Percentiles rank a stretch among this genome's conserved stretches.
These are phyloP conservation scores for Mycena floridula DNA, from an alignment of 768 basidiomycete genomes.

Conservation along the genomic window DNA sequence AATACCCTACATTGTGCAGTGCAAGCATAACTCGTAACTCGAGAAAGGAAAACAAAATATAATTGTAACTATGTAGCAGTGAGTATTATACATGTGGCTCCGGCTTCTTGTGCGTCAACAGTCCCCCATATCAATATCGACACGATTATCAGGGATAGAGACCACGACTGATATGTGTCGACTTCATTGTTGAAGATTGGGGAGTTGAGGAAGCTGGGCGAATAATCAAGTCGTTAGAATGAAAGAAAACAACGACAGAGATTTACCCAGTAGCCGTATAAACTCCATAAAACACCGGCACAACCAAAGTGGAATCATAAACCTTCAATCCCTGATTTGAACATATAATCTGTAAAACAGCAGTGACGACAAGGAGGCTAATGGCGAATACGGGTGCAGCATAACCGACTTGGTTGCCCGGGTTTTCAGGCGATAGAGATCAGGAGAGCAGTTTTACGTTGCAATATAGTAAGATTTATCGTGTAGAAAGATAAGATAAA, in stretches of 20 bases:
- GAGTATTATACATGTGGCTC: too few species aligned
- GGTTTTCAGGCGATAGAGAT: conserved; percentile 70
- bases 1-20: too few species aligned
- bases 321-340: conserved; percentile 85
- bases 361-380: conserved; percentile 61
- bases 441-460: conserved; percentile 84
- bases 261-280: conserved; percentile 80
- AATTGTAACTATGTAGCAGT: too few species aligned
- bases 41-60: too few species aligned
- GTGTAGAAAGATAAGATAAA: conserved; percentile 1
- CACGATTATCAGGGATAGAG: conserved; percentile 79
- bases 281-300: conserved; percentile 92
- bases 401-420: conserved; percentile 85
- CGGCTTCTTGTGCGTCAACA: conserved; percentile 89
- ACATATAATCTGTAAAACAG: conserved; percentile 87
- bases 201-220: conserved; percentile 51
- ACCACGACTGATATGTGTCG: conserved; percentile 83
- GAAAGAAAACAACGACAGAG: conserved; percentile 31
- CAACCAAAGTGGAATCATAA: conserved; percentile 87
- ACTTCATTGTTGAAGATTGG: conserved; percentile 82
- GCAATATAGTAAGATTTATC: conserved; percentile 8
- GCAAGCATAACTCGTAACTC: neutral
- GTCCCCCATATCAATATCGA: conserved; percentile 81
- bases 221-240: neutral
- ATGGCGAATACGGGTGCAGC: conserved; percentile 74